Percentiles rank a stretch among this genome's conserved stretches.
Conservation (phyloP, 371 early-diverging fungal species). For the Mucor mucedo region DNA sequence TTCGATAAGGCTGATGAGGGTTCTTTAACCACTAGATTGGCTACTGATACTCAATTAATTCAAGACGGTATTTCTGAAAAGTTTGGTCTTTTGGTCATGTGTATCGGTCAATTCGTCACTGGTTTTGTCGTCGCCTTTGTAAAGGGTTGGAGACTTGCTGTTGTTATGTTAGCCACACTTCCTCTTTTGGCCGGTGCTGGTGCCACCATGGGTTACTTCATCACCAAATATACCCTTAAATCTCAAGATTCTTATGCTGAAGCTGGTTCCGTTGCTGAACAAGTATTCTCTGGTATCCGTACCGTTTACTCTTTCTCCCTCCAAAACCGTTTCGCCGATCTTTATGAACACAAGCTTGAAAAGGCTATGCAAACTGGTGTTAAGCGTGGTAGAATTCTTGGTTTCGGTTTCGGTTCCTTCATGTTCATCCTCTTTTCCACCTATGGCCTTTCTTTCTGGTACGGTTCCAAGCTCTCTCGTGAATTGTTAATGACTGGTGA, state of each 20-base stretch:
- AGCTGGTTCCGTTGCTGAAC: conserved; percentile 55
- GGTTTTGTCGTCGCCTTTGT: conserved; percentile 89
- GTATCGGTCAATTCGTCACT: conserved; percentile 77
- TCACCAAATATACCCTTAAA: conserved; percentile 54
- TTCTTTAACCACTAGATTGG: conserved; percentile 76
- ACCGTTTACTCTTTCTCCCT: conserved; percentile 88
- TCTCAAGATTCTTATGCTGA: conserved; percentile 51
- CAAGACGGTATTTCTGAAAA: conserved; percentile 92
- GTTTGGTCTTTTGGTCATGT: conserved; percentile 73
- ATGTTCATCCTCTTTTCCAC: conserved; percentile 69
- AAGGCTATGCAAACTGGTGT: conserved; percentile 63
- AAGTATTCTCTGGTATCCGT: conserved; percentile 85
- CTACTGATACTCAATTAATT: conserved; percentile 79
- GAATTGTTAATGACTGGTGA: conserved; percentile 52
- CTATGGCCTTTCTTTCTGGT: conserved; percentile 83
- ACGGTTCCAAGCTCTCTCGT: conserved; percentile 66
- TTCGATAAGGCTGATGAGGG: conserved; percentile 81
- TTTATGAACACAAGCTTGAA: conserved; percentile 63
- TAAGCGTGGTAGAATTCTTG: conserved; percentile 57
- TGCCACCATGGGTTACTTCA: conserved; percentile 71
- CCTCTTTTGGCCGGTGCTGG: conserved; percentile 64
- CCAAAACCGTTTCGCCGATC: conserved; percentile 67
- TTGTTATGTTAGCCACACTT: conserved; percentile 75
- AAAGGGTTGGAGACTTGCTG: conserved; percentile 83
- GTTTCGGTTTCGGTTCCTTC: conserved; percentile 65